Base-by-base conservation (phyloP, 371 early-diverging fungal species). In the Blyttiomyces sp. region DNA sequence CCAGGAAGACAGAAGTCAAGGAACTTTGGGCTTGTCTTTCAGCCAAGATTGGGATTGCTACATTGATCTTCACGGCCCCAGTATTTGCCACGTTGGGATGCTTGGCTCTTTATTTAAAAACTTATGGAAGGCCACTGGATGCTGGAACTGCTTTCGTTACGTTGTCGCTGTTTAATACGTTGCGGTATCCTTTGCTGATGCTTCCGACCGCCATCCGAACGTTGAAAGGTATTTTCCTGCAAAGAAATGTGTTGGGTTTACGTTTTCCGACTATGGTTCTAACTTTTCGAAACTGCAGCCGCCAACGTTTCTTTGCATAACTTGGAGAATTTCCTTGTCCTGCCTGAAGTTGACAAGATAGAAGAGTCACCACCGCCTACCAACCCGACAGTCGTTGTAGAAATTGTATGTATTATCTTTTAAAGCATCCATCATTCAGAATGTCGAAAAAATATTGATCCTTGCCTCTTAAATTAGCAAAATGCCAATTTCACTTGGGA, bases 401-500 rank as follows among this genome's bases (percentile, higher is more conserved):
- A 49, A 27, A 66, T 76, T 33, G 71, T 68, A 36, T 26, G 72
- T 55, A 16, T 24, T 52, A 43, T 23, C 43, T 28, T 50, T 26
- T 59, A 5, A 32, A 39, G 28, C 17, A n/a, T 39, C n/a, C 39
- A 39, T n/a, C 39, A 39, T 13, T 39, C n/a, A 13, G 13, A 39
- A 39, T 13, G 39, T 34, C 50, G 11, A 39, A 39, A 39, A 52
- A 4, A n/a, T 43, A 43, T 17, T 13, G 7, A 46, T 59, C 21
- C 16, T 33, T 62, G 17, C 30, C n/a, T 30, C 16, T 27, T 33
- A n/a, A 23, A 30, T 23, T 49, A 72, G 74, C 52, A 63, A 49
- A 70, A 81, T 62, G 87, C 85, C 11, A 69, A 72, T 57, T 87
- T 88, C 54, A 60, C 63, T 27, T 88, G 86, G 86, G 86, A 81